phyloP scores from a whole-genome alignment of 306 rosid species.

The Erythrophleum fordii region DNA sequence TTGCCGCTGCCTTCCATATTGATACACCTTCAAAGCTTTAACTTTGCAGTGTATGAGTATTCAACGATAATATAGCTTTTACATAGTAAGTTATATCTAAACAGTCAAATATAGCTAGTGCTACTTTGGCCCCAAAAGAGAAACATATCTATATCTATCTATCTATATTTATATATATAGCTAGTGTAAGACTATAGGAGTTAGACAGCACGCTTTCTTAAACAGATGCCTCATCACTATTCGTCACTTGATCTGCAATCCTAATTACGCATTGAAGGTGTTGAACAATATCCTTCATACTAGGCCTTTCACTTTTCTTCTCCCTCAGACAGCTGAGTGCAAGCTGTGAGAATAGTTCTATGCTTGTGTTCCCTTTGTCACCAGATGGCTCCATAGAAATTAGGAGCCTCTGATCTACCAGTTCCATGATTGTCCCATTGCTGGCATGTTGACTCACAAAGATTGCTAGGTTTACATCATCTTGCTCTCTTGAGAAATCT shows the following conservation, averaged over 20 bases:
- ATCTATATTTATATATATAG: background rate
- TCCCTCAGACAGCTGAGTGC: constrained; percentile 82
- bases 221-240: constrained; percentile 19
- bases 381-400: constrained; percentile 36
- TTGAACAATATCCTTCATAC: constrained; percentile 79
- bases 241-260: constrained; percentile 48
- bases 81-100: background rate
- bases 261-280: constrained; percentile 64
- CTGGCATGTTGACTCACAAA: constrained; percentile 64
- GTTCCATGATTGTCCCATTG: constrained; percentile 56
- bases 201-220: constrained; percentile 21
- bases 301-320: constrained; percentile 85
- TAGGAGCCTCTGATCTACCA: constrained; percentile 66
- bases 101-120: background rate
- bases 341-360: constrained; percentile 70
- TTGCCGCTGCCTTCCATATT: constrained; percentile 34
- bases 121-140: background rate
- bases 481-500: constrained; percentile 79
- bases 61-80: constrained; percentile 15
- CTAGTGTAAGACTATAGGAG: background rate
- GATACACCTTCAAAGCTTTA: background rate
- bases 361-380: constrained; percentile 47
- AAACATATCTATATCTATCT: too few species aligned
- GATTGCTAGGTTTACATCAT: constrained; percentile 71
- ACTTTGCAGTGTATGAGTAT: constrained; percentile 45